These are phyloP conservation scores for Fusarium chlamydosporum DNA, from an alignment of 2,329 filamentous ascomycete species.

Conservation along the genomic window DNA sequence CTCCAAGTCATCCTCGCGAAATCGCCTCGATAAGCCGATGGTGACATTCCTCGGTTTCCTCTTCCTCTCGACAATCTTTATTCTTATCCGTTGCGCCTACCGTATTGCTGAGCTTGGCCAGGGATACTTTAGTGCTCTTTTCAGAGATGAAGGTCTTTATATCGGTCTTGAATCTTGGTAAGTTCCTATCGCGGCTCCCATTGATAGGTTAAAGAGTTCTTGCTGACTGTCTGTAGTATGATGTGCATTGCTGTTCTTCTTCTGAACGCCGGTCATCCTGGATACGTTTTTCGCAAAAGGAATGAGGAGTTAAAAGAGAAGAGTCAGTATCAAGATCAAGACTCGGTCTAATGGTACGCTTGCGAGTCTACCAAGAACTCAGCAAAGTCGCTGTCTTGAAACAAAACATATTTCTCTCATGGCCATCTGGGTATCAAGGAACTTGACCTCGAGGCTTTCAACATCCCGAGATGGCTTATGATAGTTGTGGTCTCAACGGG, in stretches of 20 bases:
- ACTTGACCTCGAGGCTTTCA: background rate
- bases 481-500: background rate
- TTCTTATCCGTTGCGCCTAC: conserved; percentile 71
- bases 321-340: conserved; percentile 17
- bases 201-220: background rate
- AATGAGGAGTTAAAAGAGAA: conserved; percentile 13
- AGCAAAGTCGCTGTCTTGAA: background rate
- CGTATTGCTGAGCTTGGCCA: conserved; percentile 70
- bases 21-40: conserved; percentile 56
- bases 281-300: conserved; percentile 28
- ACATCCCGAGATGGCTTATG: background rate
- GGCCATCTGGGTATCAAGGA: background rate
- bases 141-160: conserved; percentile 47
- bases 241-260: conserved; percentile 45
- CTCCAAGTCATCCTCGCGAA: conserved; percentile 47
- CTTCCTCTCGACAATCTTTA: conserved; percentile 65
- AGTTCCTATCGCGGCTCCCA: background rate
- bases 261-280: conserved; percentile 46
- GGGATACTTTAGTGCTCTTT: conserved; percentile 61
- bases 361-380: background rate
- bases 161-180: conserved; percentile 49
- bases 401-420: too few relatives aligned
- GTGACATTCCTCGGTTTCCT: conserved; percentile 65
- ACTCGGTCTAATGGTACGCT: background rate
- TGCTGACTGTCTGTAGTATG: conserved; percentile 37